Conservation (phyloP, 768 basidiomycete species). For the Paxillus rubicundulus region DNA sequence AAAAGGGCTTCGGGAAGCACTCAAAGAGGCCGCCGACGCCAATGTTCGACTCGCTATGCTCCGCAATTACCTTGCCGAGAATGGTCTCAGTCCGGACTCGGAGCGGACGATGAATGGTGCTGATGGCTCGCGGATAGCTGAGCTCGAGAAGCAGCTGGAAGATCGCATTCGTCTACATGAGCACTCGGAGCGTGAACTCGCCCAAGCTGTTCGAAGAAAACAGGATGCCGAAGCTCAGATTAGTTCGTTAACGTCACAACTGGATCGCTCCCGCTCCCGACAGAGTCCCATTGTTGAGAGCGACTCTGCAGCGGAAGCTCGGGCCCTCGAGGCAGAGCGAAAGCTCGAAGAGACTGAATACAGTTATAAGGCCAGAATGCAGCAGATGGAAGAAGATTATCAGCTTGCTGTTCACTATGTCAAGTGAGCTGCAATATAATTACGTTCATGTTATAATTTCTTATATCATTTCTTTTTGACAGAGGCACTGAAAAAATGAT, state of each 20-base stretch:
- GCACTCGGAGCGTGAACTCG: conserved; percentile 72
- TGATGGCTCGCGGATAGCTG: conserved; percentile 50
- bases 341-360: conserved; percentile 78
- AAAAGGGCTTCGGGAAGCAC: conserved; percentile 55
- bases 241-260: conserved; percentile 57
- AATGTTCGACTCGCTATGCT: conserved; percentile 75
- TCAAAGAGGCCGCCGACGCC: conserved; percentile 64
- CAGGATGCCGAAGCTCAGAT: conserved; percentile 75
- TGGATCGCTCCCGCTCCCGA: conserved; percentile 61
- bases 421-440: conserved; percentile 59
- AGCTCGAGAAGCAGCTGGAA: conserved; percentile 75
- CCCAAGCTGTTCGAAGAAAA: conserved; percentile 60
- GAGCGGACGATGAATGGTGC: conserved; percentile 44
- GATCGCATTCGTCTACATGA: conserved; percentile 74
- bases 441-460: conserved; percentile 9
- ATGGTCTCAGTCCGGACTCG: conserved; percentile 78
- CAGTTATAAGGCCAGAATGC: conserved; percentile 73
- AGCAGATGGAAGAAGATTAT: conserved; percentile 93
- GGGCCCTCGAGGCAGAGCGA: conserved; percentile 68
- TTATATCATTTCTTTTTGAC: conserved; percentile 16
- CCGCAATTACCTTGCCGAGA: conserved; percentile 83
- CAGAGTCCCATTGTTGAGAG: conserved; percentile 50
- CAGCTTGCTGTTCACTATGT: conserved; percentile 96
- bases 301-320: conserved; percentile 39
- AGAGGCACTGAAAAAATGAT: conserved; percentile 99